phyloP scores from a whole-genome alignment of 2,329 filamentous ascomycete species.

The Xylariomycetidae sp. region DNA sequence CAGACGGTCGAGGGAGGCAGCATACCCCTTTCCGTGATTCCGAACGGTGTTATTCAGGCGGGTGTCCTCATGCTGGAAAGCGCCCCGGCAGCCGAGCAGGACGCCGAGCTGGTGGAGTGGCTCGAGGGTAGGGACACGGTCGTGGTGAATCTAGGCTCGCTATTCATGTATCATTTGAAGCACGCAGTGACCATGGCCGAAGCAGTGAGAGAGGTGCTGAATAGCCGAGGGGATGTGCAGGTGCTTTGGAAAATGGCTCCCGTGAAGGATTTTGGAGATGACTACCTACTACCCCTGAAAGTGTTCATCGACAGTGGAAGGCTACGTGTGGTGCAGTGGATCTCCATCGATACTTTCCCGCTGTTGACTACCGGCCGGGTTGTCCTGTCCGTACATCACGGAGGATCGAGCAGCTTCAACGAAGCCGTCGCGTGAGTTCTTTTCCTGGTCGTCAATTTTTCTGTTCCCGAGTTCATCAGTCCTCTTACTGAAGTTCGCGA shows the following conservation, averaged over 20 bases:
- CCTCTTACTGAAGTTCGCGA: too few species aligned
- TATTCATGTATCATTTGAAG: slow-evolving; percentile 13
- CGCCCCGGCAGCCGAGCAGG: slow-evolving; percentile 17
- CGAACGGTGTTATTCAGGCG: slow-evolving; percentile 13
- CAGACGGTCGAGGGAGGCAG: slow-evolving; percentile 19
- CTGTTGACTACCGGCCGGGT: slow-evolving; percentile 5
- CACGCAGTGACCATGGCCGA: slow-evolving; percentile 22
- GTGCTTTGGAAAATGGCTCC: slow-evolving; percentile 27
- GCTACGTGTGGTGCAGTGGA: background rate
- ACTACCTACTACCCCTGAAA: background rate
- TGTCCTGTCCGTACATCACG: slow-evolving; percentile 6
- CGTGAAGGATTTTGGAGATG: background rate
- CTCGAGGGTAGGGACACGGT: slow-evolving; percentile 16
- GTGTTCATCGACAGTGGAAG: background rate
- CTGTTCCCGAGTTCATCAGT: background rate
- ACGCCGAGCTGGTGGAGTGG: slow-evolving; percentile 20
- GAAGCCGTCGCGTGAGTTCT: slow-evolving; percentile 7
- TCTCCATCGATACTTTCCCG: background rate
- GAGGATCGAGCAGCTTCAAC: slow-evolving; percentile 6
- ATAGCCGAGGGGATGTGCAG: slow-evolving; percentile 19
- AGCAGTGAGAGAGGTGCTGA: slow-evolving; percentile 18
- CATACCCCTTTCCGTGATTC: slow-evolving; percentile 17
- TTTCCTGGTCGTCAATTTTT: background rate
- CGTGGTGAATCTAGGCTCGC: slow-evolving; percentile 22
- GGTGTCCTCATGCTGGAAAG: slow-evolving; percentile 19